Percentiles rank a stretch among this genome's conserved stretches.
Conservation (phyloP, 2,329 filamentous ascomycete genomes). For the Colletotrichum phormii region DNA sequence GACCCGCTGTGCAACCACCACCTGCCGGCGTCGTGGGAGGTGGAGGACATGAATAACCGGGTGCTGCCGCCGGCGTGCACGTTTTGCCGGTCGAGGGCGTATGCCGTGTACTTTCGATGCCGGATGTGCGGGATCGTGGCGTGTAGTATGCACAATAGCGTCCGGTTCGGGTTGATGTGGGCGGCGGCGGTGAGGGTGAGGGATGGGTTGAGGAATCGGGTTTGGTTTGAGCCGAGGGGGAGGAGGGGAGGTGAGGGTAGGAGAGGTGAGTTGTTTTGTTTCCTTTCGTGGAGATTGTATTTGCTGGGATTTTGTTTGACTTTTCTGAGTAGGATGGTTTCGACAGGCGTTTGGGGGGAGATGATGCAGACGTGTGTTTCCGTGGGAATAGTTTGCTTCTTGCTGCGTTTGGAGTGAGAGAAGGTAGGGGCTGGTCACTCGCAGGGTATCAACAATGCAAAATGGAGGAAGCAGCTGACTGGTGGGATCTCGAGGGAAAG, state of each 20-base stretch:
- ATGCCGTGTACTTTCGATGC: constrained; percentile 5
- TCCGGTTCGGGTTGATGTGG: constrained; percentile 3
- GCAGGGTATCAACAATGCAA: no score
- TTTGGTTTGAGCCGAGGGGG: neutral
- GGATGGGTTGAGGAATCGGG: neutral
- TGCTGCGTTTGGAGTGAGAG: neutral
- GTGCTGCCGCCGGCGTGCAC: neutral
- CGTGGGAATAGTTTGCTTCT: neutral
- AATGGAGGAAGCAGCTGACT: neutral
- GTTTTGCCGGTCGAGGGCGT: constrained; percentile 3
- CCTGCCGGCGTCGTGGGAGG: neutral
- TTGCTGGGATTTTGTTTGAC: neutral
- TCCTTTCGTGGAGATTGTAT: no score
- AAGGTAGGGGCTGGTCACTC: neutral
- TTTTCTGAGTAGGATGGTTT: neutral
- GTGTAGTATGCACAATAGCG: neutral
- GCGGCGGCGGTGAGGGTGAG: neutral
- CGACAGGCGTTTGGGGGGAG: neutral
- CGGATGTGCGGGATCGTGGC: constrained; percentile 6
- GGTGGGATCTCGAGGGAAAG: neutral
- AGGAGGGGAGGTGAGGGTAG: neutral
- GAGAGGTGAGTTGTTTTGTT: neutral
- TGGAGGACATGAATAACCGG: constrained; percentile 11
- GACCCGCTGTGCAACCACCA: constrained; percentile 11
- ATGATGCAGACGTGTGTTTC: neutral